These are phyloP conservation scores for Serendipita sp. DNA, from an alignment of 768 basidiomycete genomes.

Conservation along the genomic window DNA sequence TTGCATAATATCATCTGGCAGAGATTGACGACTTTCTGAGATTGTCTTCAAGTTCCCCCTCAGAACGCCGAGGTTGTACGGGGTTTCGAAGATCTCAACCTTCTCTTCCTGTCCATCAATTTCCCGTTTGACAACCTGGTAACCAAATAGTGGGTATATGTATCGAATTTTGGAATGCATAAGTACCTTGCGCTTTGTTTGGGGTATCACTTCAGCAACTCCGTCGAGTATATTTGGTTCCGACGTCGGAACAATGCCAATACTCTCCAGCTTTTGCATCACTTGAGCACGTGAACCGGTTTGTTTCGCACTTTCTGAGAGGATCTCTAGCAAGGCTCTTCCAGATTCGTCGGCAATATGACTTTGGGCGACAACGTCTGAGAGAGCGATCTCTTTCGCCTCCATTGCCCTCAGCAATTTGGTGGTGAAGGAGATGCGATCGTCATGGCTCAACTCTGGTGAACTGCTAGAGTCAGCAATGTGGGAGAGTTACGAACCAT, in stretches of 20 bases:
- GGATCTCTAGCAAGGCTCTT: background rate
- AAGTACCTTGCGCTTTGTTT: conserved; percentile 30
- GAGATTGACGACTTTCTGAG: conserved; percentile 43
- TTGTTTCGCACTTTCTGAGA: background rate
- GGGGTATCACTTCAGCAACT: conserved; percentile 50
- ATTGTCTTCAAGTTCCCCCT: conserved; percentile 52
- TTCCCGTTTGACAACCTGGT: conserved; percentile 7
- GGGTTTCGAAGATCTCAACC: conserved; percentile 27
- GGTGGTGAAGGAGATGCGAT: background rate
- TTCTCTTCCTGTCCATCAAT: conserved; percentile 11
- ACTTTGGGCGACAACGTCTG: conserved; percentile 40
- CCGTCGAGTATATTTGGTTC: conserved; percentile 29
- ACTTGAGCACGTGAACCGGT: conserved; percentile 32
- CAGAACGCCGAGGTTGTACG: conserved; percentile 61
- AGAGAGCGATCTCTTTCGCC: conserved; percentile 24
- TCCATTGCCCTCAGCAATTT: background rate
- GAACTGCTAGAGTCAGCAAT: conserved; percentile 23
- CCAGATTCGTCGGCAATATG: conserved; percentile 29
- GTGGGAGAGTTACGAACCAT: conserved; percentile 10
- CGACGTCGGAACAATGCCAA: conserved; percentile 21
- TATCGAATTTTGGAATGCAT: background rate
- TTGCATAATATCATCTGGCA: conserved; percentile 48
- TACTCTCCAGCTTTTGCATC: conserved; percentile 37
- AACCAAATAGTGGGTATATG: background rate
- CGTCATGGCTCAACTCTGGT: conserved; percentile 22